Evolutionary conservation across 1,284 basidiomycete genomes (phyloP).

Genomic region (Ganoderma resinaceum): DNA sequence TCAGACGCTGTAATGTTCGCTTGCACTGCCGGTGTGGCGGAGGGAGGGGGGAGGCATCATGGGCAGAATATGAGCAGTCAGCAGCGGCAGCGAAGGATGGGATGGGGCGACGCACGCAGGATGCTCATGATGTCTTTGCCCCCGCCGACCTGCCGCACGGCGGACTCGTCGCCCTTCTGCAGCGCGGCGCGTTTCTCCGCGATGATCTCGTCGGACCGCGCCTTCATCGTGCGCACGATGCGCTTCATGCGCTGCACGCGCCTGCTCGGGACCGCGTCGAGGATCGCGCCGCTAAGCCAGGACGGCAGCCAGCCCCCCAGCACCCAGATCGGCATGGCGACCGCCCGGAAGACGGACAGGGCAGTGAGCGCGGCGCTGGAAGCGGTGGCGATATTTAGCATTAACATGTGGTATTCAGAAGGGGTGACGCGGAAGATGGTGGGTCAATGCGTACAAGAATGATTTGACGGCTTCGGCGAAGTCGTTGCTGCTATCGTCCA

Average conservation of each 20-base stretch:
- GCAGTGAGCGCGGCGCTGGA: conserved; percentile 10
- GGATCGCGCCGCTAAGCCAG: conserved; percentile 43
- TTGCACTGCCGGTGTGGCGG: conserved; percentile 30
- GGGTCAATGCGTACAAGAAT: conserved; percentile 26
- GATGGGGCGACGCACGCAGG: conserved; percentile 41
- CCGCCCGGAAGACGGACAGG: background rate
- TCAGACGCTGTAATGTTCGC: conserved; percentile 37
- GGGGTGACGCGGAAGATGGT: no score
- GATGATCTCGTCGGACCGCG: conserved; percentile 46
- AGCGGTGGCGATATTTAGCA: no score
- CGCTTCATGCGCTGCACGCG: conserved; percentile 43
- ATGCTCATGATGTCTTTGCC: conserved; percentile 56
- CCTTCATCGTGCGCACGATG: conserved; percentile 48
- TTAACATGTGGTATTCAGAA: background rate
- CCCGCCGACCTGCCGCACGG: conserved; percentile 40
- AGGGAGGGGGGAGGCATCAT: no score
- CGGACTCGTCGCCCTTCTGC: conserved; percentile 29
- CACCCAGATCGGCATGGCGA: conserved; percentile 17
- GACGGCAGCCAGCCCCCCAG: conserved; percentile 28
- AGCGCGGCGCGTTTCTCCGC: conserved; percentile 44
- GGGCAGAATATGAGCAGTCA: no score
- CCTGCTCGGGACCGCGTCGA: conserved; percentile 45
- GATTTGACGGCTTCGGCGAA: conserved; percentile 36
- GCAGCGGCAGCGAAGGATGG: no score
- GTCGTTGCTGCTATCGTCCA: conserved; percentile 34